Evolutionary conservation across 306 rosid genomes (phyloP), one percentile per base, ranked within the genome.

Genomic region (Biancaea sappan): DNA sequence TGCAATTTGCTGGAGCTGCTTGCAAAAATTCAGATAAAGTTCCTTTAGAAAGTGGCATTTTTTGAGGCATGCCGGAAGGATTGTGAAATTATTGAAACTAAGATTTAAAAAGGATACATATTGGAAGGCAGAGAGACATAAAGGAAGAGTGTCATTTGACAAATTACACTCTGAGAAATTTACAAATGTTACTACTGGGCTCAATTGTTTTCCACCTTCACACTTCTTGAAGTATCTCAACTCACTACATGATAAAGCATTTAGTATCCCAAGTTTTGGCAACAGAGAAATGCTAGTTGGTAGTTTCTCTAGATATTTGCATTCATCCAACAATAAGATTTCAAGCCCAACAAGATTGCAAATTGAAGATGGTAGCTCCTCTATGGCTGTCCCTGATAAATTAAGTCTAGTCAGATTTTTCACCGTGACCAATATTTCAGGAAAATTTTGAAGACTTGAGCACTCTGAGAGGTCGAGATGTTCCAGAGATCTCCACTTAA

Each of bases 11-110:
- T 24, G 35, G 31, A 73, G 70, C 3, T 13, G 11, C 15, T 48
- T 32, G 12, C 78, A 73, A 7, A 8, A 8, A 29, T 44, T n/a
- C 48, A 73, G 0, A 0, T 2, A 10, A 47, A 73, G 70, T 0
- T 13, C 11, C 8, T 22, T 32, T 51, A 73, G 19, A 48, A 12
- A 4, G 4, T 8, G 29, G 28, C 51, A 41, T 43, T 72, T 69
- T 41, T 72, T 72, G 15, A 72, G 40, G 77, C 77, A 40, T 28
- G 28, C 14, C 4, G 77, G 57, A 29, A 73, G 70, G 25, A 16
- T 44, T 1, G 26, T 47, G 58, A 59, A 60, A 7, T 15, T 44
- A 28, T 57, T 72, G 8, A 16, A 28, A 40, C 31, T 38, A 0
- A 72, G 21, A 54, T 41, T 28, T 11, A 59, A 43, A 24, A 12